Evolutionary conservation across 176 grass and related monocot species (phyloP).

Genomic region (Phyllostachys edulis): DNA sequence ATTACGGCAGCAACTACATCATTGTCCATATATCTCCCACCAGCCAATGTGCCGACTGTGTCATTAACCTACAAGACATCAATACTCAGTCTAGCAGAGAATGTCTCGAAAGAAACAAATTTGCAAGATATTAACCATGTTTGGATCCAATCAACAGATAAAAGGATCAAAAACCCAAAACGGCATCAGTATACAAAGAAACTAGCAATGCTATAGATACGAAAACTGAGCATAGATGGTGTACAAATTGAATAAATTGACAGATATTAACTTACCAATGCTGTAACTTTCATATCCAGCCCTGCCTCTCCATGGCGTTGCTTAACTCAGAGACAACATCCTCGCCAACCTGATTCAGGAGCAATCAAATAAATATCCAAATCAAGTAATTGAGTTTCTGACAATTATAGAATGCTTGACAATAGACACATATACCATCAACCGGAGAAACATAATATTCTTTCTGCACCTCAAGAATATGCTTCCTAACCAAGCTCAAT

Average conservation of each 20-base stretch:
- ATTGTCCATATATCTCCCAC: conserved; percentile 63
- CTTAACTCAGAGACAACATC: conserved; percentile 67
- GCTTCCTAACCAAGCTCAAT: background rate
- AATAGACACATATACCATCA: conserved; percentile 1
- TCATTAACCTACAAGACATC: conserved; percentile 59
- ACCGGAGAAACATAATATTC: background rate
- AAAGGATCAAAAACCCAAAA: background rate
- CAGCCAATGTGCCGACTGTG: conserved; percentile 67
- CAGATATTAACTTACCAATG: conserved; percentile 45
- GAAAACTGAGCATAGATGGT: background rate
- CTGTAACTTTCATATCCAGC: conserved; percentile 65
- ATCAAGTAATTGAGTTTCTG: background rate
- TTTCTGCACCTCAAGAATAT: background rate
- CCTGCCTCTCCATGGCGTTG: conserved; percentile 66
- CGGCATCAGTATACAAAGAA: background rate
- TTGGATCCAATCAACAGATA: background rate
- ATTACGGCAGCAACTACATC: conserved; percentile 72
- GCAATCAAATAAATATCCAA: conserved; percentile 20
- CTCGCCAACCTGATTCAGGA: conserved; percentile 49
- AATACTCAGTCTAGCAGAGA: background rate
- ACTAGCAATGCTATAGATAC: background rate
- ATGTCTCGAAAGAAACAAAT: background rate
- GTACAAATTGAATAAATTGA: conserved; percentile 1
- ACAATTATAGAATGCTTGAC: background rate
- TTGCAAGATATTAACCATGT: background rate